Conservation (phyloP, 805 yeast genomes). For the Yarrowia sp. region DNA sequence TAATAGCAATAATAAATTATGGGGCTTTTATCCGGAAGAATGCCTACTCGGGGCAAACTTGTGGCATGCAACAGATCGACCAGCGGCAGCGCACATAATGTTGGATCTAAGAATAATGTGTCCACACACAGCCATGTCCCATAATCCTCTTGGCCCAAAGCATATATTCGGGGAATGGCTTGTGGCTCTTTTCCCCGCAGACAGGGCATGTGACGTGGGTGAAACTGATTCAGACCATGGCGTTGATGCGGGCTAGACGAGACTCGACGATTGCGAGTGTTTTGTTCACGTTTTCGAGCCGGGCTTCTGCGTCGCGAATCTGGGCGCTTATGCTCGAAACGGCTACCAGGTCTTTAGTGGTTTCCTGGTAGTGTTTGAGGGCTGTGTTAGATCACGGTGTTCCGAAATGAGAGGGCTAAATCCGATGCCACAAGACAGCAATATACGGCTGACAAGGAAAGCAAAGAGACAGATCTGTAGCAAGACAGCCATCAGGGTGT, state of each 20-base stretch:
- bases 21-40: no score
- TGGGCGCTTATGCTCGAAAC: slow-evolving; percentile 28
- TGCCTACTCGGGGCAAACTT: no score
- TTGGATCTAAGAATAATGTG: neutral
- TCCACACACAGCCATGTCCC: neutral
- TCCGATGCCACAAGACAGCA: no score
- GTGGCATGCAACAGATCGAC: slow-evolving; percentile 1
- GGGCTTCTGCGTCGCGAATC: slow-evolving; percentile 38
- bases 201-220: slow-evolving; percentile 1
- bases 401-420: no score
- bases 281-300: slow-evolving; percentile 40
- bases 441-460: no score
- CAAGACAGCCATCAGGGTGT: no score
- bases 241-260: slow-evolving; percentile 39
- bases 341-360: slow-evolving; percentile 22
- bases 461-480: no score
- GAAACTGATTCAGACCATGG: neutral
- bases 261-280: slow-evolving; percentile 41
- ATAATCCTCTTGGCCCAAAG: neutral
- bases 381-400: slow-evolving; percentile 5
- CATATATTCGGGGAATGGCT: slow-evolving; percentile 27
- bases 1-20: no score
- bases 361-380: slow-evolving; percentile 19
- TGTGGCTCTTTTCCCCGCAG: slow-evolving; percentile 33
- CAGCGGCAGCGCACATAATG: neutral